phyloP scores from a whole-genome alignment of 345 rosid genomes.

The Toxicodendron radicans region DNA sequence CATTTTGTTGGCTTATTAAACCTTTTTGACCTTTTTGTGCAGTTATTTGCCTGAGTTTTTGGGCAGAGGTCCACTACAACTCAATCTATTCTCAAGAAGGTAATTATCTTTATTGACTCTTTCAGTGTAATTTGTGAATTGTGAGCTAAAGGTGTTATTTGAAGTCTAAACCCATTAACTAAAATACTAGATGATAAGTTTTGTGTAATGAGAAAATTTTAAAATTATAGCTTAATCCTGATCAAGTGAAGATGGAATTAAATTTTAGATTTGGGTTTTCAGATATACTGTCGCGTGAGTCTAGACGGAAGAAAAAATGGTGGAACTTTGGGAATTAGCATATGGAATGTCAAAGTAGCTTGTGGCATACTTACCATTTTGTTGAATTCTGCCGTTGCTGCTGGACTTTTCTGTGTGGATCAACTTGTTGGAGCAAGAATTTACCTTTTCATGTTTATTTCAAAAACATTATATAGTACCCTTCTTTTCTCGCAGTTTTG shows the following conservation, averaged over 20 bases:
- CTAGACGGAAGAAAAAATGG: conserved; percentile 69
- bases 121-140: neutral
- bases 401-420: neutral
- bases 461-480: neutral
- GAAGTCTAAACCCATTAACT: neutral
- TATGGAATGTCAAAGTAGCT: neutral
- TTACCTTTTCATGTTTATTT: neutral
- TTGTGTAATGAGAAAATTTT: too few relatives aligned
- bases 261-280: conserved; percentile 1
- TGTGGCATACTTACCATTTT: neutral
- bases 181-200: too few relatives aligned
- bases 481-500: neutral
- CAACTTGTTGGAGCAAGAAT: neutral
- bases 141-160: neutral
- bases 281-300: conserved; percentile 47
- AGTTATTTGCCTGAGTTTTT: conserved; percentile 82
- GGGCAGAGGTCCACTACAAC: conserved; percentile 99
- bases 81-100: conserved; percentile 77
- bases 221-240: neutral
- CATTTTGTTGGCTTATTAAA: neutral
- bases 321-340: conserved; percentile 68
- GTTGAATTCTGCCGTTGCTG: conserved; percentile 3
- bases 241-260: neutral
- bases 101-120: conserved; percentile 16
- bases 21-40: conserved; percentile 27